Percentiles rank a stretch among this genome's conserved stretches.
These are phyloP conservation scores for Aspergillus sp. DNA, from an alignment of 2,329 filamentous ascomycete species.

Conservation along the genomic window DNA sequence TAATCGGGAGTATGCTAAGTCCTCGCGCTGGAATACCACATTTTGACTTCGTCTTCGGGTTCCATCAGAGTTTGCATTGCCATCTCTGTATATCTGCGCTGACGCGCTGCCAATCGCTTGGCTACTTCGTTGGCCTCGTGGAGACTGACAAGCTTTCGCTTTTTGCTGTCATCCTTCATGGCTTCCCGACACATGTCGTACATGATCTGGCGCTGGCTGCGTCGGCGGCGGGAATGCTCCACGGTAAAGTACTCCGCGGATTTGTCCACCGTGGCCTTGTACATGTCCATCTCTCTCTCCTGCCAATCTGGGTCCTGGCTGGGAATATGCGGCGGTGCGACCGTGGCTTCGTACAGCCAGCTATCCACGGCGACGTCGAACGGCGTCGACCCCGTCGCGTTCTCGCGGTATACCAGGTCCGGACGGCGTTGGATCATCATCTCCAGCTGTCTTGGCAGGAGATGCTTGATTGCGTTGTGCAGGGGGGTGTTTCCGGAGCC, in stretches of 20 bases:
- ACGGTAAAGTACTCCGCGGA: slow-evolving; percentile 5
- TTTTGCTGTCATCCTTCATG: slow-evolving; percentile 22
- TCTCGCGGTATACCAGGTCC: slow-evolving; percentile 63
- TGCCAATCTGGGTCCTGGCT: neutral
- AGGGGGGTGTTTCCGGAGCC: slow-evolving; percentile 40
- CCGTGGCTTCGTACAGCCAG: slow-evolving; percentile 22
- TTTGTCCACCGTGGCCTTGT: slow-evolving; percentile 1
- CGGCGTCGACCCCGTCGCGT: slow-evolving; percentile 70
- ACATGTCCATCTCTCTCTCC: neutral
- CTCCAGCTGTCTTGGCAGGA: slow-evolving; percentile 54
- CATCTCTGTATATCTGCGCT: neutral
- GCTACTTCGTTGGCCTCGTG: slow-evolving; percentile 60
- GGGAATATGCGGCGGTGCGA: slow-evolving; percentile 6
- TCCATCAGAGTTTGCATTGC: neutral
- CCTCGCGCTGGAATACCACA: slow-evolving; percentile 1
- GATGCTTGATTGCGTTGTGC: slow-evolving; percentile 35
- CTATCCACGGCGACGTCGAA: slow-evolving; percentile 45
- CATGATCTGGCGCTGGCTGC: slow-evolving; percentile 13
- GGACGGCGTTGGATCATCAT: slow-evolving; percentile 50
- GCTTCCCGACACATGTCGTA: slow-evolving; percentile 33
- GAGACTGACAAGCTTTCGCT: slow-evolving; percentile 52
- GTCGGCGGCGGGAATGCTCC: neutral
- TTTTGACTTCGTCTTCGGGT: slow-evolving; percentile 1
- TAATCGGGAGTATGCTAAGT: neutral
- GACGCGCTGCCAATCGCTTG: slow-evolving; percentile 39